Evolutionary conservation across 495 filamentous ascomycete genomes (phyloP), one percentile per base, ranked within the genome.

Genomic region (Penicillium manginii): DNA sequence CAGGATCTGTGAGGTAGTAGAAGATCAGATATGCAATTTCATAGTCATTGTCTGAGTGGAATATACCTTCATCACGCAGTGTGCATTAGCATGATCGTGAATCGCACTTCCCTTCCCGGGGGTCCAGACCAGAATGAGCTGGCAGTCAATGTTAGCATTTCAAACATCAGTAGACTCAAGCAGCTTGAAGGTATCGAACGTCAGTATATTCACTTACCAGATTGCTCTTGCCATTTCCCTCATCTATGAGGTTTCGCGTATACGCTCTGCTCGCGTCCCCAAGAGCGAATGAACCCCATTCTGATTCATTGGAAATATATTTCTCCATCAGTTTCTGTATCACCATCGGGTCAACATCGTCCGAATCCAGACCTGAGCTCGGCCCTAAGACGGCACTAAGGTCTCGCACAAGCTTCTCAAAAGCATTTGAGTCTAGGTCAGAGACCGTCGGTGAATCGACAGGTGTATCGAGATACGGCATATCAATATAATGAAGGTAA

Each of bases 111-210:
- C 84, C 72, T 91, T 91, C n/a, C 91, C 89, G 18, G 93, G 93
- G 12, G 83, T 88, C 93, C 93, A 97, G n/a, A 96, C 93, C 11
- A 97, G 82, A 18, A 97, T 84, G 48, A 97, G 81, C 85, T 93
- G 49, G 32, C 11, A 35, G 17, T 19, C 33, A 3, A 11, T 31
- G 14, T 55, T 21, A 52, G 49, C 11, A 33, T 21, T 18, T 18
- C 5, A 5, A 45, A 19, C 6, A 8, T 15, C 6, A 29, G 6
- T 8, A 8, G 26, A 29, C 6, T 29, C 6, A 8, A 29, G 26
- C 9, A 8, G 26, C 3, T 29, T 29, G 26, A 8, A 29, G 6
- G 26, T 8, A 29, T 29, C 9, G 5, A 29, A 29, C 26, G 9
- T 37, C 12, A 37, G 14, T 37, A 11, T n/a, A n/a, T 22, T 18